phyloP scores from a whole-genome alignment of 345 rosid species.

The Noccaea caerulescens region DNA sequence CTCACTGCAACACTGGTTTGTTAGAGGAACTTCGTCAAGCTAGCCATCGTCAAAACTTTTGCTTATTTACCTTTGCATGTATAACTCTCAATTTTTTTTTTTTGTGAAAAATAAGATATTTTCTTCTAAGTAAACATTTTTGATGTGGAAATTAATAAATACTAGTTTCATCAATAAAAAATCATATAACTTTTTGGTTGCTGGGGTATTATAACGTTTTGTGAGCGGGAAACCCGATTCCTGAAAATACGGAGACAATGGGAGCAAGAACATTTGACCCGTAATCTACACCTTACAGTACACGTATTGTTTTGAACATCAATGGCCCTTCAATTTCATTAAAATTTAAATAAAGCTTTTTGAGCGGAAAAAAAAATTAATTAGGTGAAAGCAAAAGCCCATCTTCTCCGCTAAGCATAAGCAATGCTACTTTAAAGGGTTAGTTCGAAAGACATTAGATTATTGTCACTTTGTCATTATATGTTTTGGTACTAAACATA shows the following conservation, averaged over 20 bases:
- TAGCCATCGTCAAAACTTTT: no score
- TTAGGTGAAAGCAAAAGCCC: conserved; percentile 36
- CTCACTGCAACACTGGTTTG: no score
- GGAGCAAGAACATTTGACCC: conserved; percentile 31
- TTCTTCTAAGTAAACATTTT: no score
- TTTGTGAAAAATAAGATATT: no score
- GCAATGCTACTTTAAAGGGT: conserved; percentile 2
- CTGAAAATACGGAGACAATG: conserved; percentile 31
- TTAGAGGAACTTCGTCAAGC: no score
- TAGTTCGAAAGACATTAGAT: conserved; percentile 1
- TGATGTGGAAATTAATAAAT: no score
- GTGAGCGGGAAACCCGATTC: conserved; percentile 41
- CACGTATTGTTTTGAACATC: conserved; percentile 23
- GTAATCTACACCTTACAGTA: conserved; percentile 21
- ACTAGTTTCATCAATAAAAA: not conserved
- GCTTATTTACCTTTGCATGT: no score
- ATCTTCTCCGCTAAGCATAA: conserved; percentile 42
- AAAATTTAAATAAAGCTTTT: conserved; percentile 1
- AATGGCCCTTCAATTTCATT: not conserved
- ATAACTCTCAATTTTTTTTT: no score
- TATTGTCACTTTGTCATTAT: conserved; percentile 21
- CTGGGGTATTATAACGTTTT: conserved; percentile 14
- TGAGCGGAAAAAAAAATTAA: not conserved
- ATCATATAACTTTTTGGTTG: conserved; percentile 1
- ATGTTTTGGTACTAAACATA: conserved; percentile 5